Conservation (phyloP, 805 yeast genomes). For the Wickerhamiella cacticola region DNA sequence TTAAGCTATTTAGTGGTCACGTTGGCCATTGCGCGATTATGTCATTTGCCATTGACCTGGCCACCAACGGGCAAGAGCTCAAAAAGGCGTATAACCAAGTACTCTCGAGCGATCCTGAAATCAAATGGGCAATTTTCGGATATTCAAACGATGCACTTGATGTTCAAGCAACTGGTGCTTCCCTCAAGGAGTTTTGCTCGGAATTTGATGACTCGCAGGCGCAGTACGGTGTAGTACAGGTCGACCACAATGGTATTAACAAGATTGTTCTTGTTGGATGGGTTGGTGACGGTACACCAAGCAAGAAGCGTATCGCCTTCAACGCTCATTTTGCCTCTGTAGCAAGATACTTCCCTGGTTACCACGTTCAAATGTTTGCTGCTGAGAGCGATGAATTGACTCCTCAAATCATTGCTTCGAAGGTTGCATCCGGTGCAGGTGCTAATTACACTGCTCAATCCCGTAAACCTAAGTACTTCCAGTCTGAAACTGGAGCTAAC, state of each 20-base stretch:
- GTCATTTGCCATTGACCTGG: slow-evolving; percentile 37
- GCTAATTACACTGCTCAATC: slow-evolving; percentile 61
- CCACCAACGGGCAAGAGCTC: slow-evolving; percentile 64
- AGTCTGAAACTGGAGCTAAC: slow-evolving; percentile 28
- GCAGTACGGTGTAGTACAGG: slow-evolving; percentile 82
- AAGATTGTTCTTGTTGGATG: slow-evolving; percentile 82
- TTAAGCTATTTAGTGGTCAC: neutral
- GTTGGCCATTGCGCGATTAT: slow-evolving; percentile 14
- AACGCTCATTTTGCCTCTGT: slow-evolving; percentile 33
- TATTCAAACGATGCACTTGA: slow-evolving; percentile 42
- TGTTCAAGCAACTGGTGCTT: slow-evolving; percentile 40
- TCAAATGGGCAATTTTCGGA: slow-evolving; percentile 69
- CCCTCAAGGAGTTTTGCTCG: slow-evolving; percentile 63
- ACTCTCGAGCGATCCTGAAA: slow-evolving; percentile 59
- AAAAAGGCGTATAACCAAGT: slow-evolving; percentile 66
- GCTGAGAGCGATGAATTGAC: slow-evolving; percentile 84
- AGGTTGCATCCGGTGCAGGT: slow-evolving; percentile 86
- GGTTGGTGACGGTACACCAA: slow-evolving; percentile 88
- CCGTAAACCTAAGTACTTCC: slow-evolving; percentile 28
- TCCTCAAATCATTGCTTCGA: slow-evolving; percentile 57
- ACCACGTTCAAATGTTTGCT: slow-evolving; percentile 95
- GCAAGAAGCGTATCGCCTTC: slow-evolving; percentile 33
- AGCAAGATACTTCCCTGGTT: slow-evolving; percentile 42
- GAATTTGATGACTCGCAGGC: slow-evolving; percentile 78
- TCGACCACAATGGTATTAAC: slow-evolving; percentile 79